These are phyloP conservation scores for Sclerotinia nivalis DNA, from an alignment of 2,329 filamentous ascomycete genomes.

Conservation along the genomic window DNA sequence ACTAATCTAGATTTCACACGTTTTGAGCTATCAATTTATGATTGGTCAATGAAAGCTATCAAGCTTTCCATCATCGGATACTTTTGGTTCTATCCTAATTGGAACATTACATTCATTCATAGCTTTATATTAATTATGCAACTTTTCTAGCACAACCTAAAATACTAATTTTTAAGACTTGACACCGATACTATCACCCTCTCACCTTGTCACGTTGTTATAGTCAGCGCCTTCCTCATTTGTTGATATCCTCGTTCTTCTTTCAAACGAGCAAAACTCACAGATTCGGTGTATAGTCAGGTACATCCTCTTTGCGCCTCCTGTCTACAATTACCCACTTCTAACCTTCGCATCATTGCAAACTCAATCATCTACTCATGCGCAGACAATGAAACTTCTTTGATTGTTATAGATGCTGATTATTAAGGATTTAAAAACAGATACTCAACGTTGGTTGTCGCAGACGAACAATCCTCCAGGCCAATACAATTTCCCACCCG, in stretches of 20 bases:
- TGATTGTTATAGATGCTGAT: constrained; percentile 33
- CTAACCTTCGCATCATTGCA: neutral
- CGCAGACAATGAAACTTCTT: neutral
- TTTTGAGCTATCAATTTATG: neutral
- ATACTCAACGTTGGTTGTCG: constrained; percentile 27
- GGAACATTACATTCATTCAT: neutral
- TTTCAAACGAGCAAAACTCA: neutral
- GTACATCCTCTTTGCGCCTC: neutral
- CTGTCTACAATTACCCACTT: neutral
- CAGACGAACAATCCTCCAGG: constrained; percentile 25
- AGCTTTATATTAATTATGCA: constrained; percentile 2
- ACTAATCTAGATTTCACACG: neutral
- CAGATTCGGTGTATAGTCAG: neutral
- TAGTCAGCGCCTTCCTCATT: neutral
- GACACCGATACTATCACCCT: neutral
- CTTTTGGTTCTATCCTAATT: neutral
- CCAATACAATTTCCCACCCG: constrained; percentile 44
- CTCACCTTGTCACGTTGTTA: neutral
- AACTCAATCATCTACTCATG: neutral
- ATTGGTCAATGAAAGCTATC: constrained; percentile 6
- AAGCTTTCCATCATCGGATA: neutral
- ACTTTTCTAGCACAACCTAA: neutral
- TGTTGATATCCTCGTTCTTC: neutral
- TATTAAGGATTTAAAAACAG: constrained; percentile 35
- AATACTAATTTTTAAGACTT: neutral